Percentiles rank a stretch among this genome's conserved stretches.
phyloP scores from a whole-genome alignment of 2,329 filamentous ascomycete genomes.

The Amauroascus niger region DNA sequence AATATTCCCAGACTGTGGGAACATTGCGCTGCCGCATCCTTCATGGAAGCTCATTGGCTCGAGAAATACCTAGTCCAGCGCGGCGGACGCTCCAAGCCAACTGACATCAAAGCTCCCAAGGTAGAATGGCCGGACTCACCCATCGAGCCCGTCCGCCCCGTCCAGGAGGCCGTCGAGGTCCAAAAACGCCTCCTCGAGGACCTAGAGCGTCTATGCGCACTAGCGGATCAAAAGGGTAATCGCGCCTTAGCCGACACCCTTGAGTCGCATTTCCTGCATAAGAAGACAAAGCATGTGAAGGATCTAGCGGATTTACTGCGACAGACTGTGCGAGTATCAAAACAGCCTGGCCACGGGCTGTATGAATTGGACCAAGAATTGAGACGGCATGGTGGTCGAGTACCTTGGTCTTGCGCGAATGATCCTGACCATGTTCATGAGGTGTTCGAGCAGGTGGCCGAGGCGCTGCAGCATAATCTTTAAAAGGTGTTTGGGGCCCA shows the following conservation, averaged over 20 bases:
- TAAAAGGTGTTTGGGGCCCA: neutral
- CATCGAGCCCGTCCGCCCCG: slow-evolving; percentile 15
- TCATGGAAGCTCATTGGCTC: neutral
- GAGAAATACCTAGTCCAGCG: slow-evolving; percentile 1
- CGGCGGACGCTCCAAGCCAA: neutral
- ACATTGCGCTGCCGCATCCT: neutral
- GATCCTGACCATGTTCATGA: slow-evolving; percentile 18
- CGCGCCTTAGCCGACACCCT: slow-evolving; percentile 16
- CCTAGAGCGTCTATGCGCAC: slow-evolving; percentile 18
- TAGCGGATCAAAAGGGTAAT: slow-evolving; percentile 7
- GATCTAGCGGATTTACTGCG: slow-evolving; percentile 21
- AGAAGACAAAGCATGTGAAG: slow-evolving; percentile 17
- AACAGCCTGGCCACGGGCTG: slow-evolving; percentile 20
- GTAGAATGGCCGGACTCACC: slow-evolving; percentile 17
- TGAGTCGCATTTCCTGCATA: slow-evolving; percentile 17
- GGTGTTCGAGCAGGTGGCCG: neutral
- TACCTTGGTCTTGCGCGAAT: slow-evolving; percentile 16
- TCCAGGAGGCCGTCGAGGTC: slow-evolving; percentile 17
- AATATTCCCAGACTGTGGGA: neutral
- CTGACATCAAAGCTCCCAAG: neutral
- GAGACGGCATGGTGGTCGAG: slow-evolving; percentile 3
- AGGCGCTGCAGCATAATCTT: neutral
- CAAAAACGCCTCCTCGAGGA: slow-evolving; percentile 20
- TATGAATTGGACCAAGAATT: neutral
- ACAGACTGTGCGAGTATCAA: slow-evolving; percentile 21